These are phyloP conservation scores for Pilaira anomala DNA, from an alignment of 192 early-diverging fungal species.

Conservation along the genomic window DNA sequence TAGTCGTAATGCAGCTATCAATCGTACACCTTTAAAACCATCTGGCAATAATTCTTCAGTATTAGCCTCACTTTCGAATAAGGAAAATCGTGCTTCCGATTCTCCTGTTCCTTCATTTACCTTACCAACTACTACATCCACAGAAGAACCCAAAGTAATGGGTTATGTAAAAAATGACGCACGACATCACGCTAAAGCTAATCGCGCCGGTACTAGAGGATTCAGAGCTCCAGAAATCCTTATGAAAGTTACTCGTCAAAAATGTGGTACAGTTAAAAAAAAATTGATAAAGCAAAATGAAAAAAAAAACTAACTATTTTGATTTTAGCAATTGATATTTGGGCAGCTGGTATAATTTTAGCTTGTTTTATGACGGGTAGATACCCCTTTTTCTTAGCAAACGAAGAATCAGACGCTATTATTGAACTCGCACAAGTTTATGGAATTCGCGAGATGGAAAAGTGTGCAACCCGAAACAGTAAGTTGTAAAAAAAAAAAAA, in stretches of 20 bases:
- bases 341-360: constrained; percentile 89
- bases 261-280: constrained; percentile 51
- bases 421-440: constrained; percentile 81
- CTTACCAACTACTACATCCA: not conserved
- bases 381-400: constrained; percentile 90
- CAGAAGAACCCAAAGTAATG: not conserved
- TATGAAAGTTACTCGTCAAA: constrained; percentile 74
- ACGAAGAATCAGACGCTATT: constrained; percentile 82
- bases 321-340: constrained; percentile 79
- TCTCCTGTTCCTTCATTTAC: not conserved
- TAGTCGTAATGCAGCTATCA: too few species aligned
- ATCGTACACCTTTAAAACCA: too few species aligned
- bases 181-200: constrained; percentile 66
- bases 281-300: not conserved
- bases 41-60: not conserved
- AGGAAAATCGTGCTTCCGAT: not conserved
- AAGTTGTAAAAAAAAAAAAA: too few species aligned
- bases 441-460: constrained; percentile 73
- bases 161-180: constrained; percentile 54
- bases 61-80: not conserved
- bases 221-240: constrained; percentile 94
- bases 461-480: constrained; percentile 45
- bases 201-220: constrained; percentile 88
- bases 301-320: not conserved
- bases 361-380: constrained; percentile 73